Conservation (phyloP, 1,284 basidiomycete genomes). For the Naganishia sp. region DNA sequence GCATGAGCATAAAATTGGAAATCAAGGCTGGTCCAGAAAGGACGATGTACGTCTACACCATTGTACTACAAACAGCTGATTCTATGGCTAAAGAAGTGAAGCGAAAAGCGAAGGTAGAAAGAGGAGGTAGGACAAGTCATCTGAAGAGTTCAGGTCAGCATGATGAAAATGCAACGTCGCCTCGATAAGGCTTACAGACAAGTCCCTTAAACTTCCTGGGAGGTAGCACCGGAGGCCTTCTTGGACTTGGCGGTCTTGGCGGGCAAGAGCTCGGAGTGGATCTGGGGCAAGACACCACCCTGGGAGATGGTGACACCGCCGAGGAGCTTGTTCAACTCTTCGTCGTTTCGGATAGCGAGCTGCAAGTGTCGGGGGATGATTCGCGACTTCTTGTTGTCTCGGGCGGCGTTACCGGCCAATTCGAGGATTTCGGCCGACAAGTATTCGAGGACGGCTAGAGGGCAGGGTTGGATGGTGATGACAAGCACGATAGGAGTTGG, state of each 20-base stretch:
- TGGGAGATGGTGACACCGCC: conserved; percentile 86
- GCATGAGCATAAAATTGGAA: conserved; percentile 16
- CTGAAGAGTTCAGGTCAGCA: not conserved
- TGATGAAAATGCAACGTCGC: not conserved
- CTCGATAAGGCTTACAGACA: not conserved
- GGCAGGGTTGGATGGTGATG: not conserved
- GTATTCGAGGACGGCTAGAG: conserved; percentile 68
- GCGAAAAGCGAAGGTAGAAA: conserved; percentile 27
- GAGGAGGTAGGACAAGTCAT: not conserved
- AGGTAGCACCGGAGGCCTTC: conserved; percentile 37
- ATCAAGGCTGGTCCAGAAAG: conserved; percentile 16
- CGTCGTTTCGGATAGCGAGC: conserved; percentile 85
- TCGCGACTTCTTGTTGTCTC: conserved; percentile 70
- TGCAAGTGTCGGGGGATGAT: conserved; percentile 88
- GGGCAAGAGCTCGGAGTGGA: conserved; percentile 68
- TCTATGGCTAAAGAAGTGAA: conserved; percentile 6
- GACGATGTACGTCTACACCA: conserved; percentile 28
- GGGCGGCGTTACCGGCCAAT: conserved; percentile 75
- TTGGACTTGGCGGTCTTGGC: conserved; percentile 63
- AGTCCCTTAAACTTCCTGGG: conserved; percentile 23
- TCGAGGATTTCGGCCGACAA: conserved; percentile 85
- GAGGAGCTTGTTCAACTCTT: conserved; percentile 63
- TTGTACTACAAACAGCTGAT: conserved; percentile 23
- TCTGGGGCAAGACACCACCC: conserved; percentile 82
- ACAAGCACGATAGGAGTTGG: conserved; percentile 6